phyloP scores from a whole-genome alignment of 176 grass and related monocot species.

The Chloris gayana region DNA sequence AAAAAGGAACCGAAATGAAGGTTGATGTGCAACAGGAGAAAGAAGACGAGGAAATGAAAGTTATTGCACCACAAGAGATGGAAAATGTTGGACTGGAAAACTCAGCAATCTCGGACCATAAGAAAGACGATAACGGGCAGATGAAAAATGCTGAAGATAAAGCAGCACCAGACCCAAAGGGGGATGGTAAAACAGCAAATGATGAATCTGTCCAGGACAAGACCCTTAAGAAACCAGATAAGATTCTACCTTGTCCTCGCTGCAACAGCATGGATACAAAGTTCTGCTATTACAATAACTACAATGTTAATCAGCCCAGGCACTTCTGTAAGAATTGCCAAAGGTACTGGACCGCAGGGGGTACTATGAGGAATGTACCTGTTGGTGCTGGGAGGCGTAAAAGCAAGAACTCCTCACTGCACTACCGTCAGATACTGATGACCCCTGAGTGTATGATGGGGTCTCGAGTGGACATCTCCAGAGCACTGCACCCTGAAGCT shows the following conservation, averaged over 20 bases:
- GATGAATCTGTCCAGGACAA: conserved; percentile 62
- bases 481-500: background rate
- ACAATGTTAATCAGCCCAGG: conserved; percentile 91
- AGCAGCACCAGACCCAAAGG: conserved; percentile 40
- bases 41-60: conserved; percentile 35
- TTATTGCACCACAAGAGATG: conserved; percentile 23
- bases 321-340: conserved; percentile 99
- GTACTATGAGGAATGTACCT: conserved; percentile 90
- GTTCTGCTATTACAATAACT: conserved; percentile 99
- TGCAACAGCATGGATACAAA: conserved; percentile 96
- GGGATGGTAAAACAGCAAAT: conserved; percentile 47
- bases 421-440: no score
- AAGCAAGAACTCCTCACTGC: conserved; percentile 59
- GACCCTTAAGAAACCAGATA: conserved; percentile 86
- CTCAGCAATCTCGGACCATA: conserved; percentile 35
- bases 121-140: conserved; percentile 35
- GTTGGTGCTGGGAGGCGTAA: conserved; percentile 92
- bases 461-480: background rate
- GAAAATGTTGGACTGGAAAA: conserved; percentile 30
- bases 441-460: background rate
- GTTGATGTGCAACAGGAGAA: conserved; percentile 32
- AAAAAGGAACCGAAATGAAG: conserved; percentile 32
- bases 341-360: conserved; percentile 96
- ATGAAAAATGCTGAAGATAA: conserved; percentile 46
- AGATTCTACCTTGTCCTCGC: conserved; percentile 82